Base-by-base conservation (phyloP, 257 asterid genomes). In the Fraxinus pennsylvanica region DNA sequence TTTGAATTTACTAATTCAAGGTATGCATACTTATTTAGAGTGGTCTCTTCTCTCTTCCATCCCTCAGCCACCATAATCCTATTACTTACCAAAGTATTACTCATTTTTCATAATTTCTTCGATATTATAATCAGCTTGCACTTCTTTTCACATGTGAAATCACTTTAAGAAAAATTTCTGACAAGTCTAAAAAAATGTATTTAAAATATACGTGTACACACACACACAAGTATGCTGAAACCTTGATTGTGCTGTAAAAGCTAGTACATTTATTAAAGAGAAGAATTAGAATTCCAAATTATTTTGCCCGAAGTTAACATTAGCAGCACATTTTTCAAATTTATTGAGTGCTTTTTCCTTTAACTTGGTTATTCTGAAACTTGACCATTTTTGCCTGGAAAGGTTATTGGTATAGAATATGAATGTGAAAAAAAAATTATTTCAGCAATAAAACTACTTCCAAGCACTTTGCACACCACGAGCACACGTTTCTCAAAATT, bases 1-100 rank as follows among this genome's bases (percentile, higher is more conserved):
- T 72, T 81, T 95, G 76, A 87, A 81, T 87, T 88, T 95, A 67
- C 83, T 95, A 83, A 87, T 92, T 82, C 97, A 95, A 89, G 98
- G 99, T 95, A 75, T 74, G 15, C 7, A 25, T 63, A 63, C 33
- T 8, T 13, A 22, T 10, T 25, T 61, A 22, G 17, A 7, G 68
- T 61, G 68, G 13, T 10, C 63, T 59, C 6, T 21, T 8, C 68
- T 59, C 68, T 21, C 14, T 21, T 59, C 30, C 17, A 9, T 54
- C 21, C 63, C 63, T 43, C 9, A 54, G 63, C 19, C 25, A 19
- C 22, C 63, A 0, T 17, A 52, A 19, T 54, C 25, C 9, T 5
- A 19, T 54, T 19, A 19, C 19, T 54, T 19, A 6, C 9, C 3
- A 5, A 13, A 3, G n/a, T 45, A 45, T 14, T 45, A 45, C 0